phyloP scores from a whole-genome alignment of 305 asterid species.

The Fraxinus ornus region DNA sequence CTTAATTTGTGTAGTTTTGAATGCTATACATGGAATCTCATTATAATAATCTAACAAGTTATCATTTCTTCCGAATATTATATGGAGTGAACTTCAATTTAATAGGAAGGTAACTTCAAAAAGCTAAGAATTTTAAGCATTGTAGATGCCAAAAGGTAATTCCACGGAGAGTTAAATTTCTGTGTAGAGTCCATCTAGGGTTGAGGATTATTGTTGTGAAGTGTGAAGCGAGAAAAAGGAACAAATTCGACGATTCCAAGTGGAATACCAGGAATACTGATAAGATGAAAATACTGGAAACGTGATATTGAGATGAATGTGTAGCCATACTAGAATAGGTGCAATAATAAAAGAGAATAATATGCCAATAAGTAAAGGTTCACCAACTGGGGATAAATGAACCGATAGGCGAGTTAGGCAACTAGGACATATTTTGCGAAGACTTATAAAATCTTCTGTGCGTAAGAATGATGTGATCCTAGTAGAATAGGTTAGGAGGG shows the following conservation, averaged over 20 bases:
- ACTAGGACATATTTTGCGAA: not conserved
- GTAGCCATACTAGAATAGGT: slow-evolving; percentile 1
- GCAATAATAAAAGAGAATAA: not conserved
- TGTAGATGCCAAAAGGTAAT: not conserved
- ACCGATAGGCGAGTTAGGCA: not conserved
- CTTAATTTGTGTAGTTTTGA: not conserved
- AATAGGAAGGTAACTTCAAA: not conserved
- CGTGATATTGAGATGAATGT: not conserved
- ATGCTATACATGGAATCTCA: slow-evolving; percentile 1
- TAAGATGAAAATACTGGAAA: not conserved
- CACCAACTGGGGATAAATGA: not conserved
- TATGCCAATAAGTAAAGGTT: not conserved
- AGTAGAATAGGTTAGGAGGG: not conserved
- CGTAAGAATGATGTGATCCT: not conserved
- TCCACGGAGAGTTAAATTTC: not conserved
- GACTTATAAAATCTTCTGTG: not conserved
- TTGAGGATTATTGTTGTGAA: not conserved
- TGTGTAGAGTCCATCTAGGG: slow-evolving; percentile 5
- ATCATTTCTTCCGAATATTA: not conserved
- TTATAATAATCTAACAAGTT: not conserved
- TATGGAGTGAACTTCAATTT: not conserved
- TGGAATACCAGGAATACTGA: not conserved
- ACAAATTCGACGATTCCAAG: not conserved
- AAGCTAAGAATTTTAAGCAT: not conserved
- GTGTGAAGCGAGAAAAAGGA: not conserved